Percentiles rank a stretch among this genome's conserved stretches.
phyloP scores from a whole-genome alignment of 768 basidiomycete genomes.

The Termitomyces eurrhizus region DNA sequence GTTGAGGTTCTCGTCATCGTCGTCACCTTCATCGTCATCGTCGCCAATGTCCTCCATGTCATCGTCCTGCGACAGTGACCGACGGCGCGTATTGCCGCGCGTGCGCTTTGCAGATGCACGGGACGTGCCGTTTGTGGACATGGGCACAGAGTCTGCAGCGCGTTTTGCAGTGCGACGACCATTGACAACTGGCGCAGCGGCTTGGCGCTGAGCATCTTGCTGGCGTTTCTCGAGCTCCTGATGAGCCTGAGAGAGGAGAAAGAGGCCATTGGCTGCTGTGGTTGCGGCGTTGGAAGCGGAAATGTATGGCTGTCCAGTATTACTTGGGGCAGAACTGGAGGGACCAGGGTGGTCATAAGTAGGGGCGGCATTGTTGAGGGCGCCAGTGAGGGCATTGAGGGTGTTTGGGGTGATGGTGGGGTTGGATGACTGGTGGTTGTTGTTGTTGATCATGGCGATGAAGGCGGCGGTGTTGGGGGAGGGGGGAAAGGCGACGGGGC shows the following conservation, averaged over 20 bases:
- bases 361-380: slow-evolving; percentile 51
- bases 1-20: slow-evolving; percentile 8
- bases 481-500: slow-evolving; percentile 74
- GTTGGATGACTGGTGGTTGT: slow-evolving; percentile 29
- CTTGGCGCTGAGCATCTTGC: slow-evolving; percentile 72
- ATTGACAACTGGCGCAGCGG: slow-evolving; percentile 28
- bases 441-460: slow-evolving; percentile 84
- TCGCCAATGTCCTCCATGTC: slow-evolving; percentile 37
- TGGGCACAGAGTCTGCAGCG: slow-evolving; percentile 47
- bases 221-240: slow-evolving; percentile 97
- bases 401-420: slow-evolving; percentile 70
- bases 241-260: slow-evolving; percentile 91
- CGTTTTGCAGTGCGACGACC: slow-evolving; percentile 67
- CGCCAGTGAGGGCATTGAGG: slow-evolving; percentile 77
- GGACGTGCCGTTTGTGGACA: slow-evolving; percentile 24
- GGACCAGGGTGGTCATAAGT: slow-evolving; percentile 26
- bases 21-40: slow-evolving; percentile 12
- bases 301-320: slow-evolving; percentile 29
- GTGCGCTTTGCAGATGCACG: slow-evolving; percentile 34
- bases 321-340: slow-evolving; percentile 10
- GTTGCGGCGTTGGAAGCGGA: slow-evolving; percentile 56
- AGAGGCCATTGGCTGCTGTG: slow-evolving; percentile 87
- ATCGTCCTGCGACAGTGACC: slow-evolving; percentile 26
- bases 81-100: slow-evolving; percentile 28
- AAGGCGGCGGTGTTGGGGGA: slow-evolving; percentile 91